Percentiles rank a stretch among this genome's conserved stretches.
Evolutionary conservation across 2,329 filamentous ascomycete genomes (phyloP).

Genomic region (Fusarium coicis): DNA sequence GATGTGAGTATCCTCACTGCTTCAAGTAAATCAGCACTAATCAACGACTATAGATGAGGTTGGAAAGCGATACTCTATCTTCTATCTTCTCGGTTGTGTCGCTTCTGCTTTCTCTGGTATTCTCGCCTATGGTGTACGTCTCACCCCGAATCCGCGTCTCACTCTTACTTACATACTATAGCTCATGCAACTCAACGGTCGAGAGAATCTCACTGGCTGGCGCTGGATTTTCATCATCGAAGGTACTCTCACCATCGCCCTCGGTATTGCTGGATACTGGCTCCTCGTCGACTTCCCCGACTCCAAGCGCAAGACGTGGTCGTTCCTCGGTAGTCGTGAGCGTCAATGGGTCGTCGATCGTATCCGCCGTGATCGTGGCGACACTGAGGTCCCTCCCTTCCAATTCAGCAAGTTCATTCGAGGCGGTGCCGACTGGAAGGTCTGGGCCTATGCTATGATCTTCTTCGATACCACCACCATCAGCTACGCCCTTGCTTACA

Average conservation of each 20-base stretch:
- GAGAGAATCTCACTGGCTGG: slow-evolving; percentile 67
- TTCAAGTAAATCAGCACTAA: not conserved
- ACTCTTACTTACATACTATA: slow-evolving; percentile 32
- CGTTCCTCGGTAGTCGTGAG: slow-evolving; percentile 64
- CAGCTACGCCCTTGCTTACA: slow-evolving; percentile 81
- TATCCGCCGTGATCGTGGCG: slow-evolving; percentile 68
- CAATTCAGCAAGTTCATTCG: slow-evolving; percentile 58
- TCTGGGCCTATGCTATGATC: slow-evolving; percentile 71
- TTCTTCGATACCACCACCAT: slow-evolving; percentile 76
- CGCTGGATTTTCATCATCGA: slow-evolving; percentile 73
- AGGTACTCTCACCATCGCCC: slow-evolving; percentile 63
- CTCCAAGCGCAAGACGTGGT: slow-evolving; percentile 60
- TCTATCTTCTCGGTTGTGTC: slow-evolving; percentile 75
- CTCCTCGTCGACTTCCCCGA: slow-evolving; percentile 74
- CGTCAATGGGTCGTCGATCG: slow-evolving; percentile 62
- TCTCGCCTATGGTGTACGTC: slow-evolving; percentile 72
- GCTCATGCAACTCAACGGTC: slow-evolving; percentile 72
- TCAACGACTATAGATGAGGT: slow-evolving; percentile 64
- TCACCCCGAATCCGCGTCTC: slow-evolving; percentile 1
- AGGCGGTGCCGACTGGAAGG: slow-evolving; percentile 62
- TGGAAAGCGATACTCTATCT: slow-evolving; percentile 74
- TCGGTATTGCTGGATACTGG: slow-evolving; percentile 64
- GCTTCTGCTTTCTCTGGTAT: slow-evolving; percentile 75
- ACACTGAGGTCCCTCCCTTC: slow-evolving; percentile 65
- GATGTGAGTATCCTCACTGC: slow-evolving; percentile 58